Base-by-base conservation (phyloP, 352 stramenopile species). In the Pythium folliculosum region DNA sequence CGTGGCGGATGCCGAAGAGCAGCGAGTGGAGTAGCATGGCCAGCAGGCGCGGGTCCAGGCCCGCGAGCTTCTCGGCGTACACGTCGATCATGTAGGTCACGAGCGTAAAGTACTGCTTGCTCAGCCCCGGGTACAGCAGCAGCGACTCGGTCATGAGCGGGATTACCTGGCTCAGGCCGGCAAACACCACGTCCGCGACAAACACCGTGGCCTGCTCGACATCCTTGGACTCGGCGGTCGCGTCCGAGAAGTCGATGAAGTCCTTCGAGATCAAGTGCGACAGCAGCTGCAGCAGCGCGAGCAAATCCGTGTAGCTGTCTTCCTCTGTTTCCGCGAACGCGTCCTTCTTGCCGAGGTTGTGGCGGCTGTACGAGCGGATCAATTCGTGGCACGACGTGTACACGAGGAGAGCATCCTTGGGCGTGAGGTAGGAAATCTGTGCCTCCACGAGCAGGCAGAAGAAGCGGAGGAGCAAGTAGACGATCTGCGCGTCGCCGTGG, bases 131-230 rank as follows among this genome's bases (percentile, higher is more conserved):
- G 59, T 96, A 96, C 43, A 94, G 80, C 51, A 97, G 71, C 60
- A 97, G 69, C 60, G 88, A 78, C 58, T 96, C 85, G 8, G 90
- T 96, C 88, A 97, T 97, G 25, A 97, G 80, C 19, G 90, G 89
- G 44, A 97, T 89, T 35, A 97, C 84, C 53, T 91, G 83, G 25
- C 86, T 88, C 25, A 97, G 65, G 0, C 89, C 90, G 3, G 88
- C 86, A 70, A 97, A 97, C 1, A 97, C 90, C 0, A 97, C 89
- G 23, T 97, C 88, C 4, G 88, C 82, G 13, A 96, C 88, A 30
- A 92, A 75, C 50, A 76, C 80, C 38, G 81, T 86, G 30, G 83
- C 84, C 21, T 77, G 72, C n/a, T 76, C 83, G 17, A 84, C 76
- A 16, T 90, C 82, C 1, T 75, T 65, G 12, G 82, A 74, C 7